These are phyloP conservation scores for Chaetomium strumarium DNA, from an alignment of 2,329 filamentous ascomycete species.

Conservation along the genomic window DNA sequence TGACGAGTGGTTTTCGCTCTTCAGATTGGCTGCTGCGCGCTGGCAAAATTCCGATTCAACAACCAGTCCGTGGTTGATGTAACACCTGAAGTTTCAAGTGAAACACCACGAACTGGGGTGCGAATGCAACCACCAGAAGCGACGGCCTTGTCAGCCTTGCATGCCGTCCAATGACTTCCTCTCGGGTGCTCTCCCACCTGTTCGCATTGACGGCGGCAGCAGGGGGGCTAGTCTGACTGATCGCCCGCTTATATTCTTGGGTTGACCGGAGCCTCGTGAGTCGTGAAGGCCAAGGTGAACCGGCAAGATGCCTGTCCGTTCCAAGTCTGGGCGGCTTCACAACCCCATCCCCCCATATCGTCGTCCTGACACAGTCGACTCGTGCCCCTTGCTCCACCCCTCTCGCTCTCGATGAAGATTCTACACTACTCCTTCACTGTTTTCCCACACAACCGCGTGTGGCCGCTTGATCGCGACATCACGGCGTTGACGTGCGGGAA, in stretches of 20 bases:
- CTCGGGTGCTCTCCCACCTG: slow-evolving; percentile 14
- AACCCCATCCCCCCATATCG: background rate
- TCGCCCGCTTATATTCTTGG: slow-evolving; percentile 7
- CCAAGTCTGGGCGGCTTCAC: background rate
- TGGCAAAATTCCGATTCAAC: background rate
- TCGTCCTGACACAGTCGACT: background rate
- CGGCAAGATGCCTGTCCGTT: background rate
- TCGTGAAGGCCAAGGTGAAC: slow-evolving; percentile 5
- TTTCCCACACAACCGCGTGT: slow-evolving; percentile 17
- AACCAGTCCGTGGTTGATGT: slow-evolving; percentile 28
- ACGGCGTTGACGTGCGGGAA: slow-evolving; percentile 18
- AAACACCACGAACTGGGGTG: slow-evolving; percentile 33
- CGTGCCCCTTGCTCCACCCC: slow-evolving; percentile 9
- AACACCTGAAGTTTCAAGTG: slow-evolving; percentile 43
- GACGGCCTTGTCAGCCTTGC: slow-evolving; percentile 32
- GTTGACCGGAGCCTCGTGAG: slow-evolving; percentile 13
- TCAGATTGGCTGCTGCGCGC: background rate
- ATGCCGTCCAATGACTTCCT: slow-evolving; percentile 28
- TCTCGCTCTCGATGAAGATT: slow-evolving; percentile 3
- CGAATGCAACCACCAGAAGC: slow-evolving; percentile 24
- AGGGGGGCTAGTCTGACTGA: slow-evolving; percentile 28
- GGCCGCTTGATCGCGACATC: slow-evolving; percentile 19
- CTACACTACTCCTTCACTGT: slow-evolving; percentile 12
- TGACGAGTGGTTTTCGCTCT: background rate
- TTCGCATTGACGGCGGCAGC: slow-evolving; percentile 27